Percentiles rank a stretch among this genome's conserved stretches.
Conservation (phyloP, 306 rosid genomes). For the Mimosa bimucronata region DNA sequence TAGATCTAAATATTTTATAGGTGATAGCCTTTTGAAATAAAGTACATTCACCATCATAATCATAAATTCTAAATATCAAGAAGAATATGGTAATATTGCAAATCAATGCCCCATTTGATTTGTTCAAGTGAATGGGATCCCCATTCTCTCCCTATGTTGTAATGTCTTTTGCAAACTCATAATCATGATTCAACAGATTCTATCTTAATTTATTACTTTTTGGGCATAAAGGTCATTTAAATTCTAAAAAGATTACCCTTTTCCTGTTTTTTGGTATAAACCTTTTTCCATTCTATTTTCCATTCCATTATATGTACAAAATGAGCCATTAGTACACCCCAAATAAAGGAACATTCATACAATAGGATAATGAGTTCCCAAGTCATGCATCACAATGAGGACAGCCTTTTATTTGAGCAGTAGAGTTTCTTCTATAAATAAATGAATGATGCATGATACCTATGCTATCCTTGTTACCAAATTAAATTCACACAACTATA, state of each 20-base stretch:
- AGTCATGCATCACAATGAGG: slow-evolving; percentile 22
- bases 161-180: not conserved
- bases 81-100: not conserved
- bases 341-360: slow-evolving; percentile 9
- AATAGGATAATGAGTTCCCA: slow-evolving; percentile 7
- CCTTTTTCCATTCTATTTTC: not conserved
- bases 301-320: not conserved
- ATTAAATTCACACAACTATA: not conserved
- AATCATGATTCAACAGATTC: not conserved
- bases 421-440: not conserved
- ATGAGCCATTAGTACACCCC: not conserved
- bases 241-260: not conserved
- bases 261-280: not conserved
- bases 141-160: not conserved
- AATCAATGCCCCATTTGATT: not conserved
- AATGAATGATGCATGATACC: slow-evolving; percentile 4
- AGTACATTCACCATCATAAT: not conserved
- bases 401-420: not conserved
- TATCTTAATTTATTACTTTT: not conserved
- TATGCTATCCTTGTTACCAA: slow-evolving; percentile 24
- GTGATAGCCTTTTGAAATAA: not conserved
- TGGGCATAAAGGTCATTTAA: no score
- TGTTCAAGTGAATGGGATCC: not conserved
- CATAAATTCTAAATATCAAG: not conserved
- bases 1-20: not conserved